These are phyloP conservation scores for Cubamyces sp. DNA, from an alignment of 768 basidiomycete genomes.

Conservation along the genomic window DNA sequence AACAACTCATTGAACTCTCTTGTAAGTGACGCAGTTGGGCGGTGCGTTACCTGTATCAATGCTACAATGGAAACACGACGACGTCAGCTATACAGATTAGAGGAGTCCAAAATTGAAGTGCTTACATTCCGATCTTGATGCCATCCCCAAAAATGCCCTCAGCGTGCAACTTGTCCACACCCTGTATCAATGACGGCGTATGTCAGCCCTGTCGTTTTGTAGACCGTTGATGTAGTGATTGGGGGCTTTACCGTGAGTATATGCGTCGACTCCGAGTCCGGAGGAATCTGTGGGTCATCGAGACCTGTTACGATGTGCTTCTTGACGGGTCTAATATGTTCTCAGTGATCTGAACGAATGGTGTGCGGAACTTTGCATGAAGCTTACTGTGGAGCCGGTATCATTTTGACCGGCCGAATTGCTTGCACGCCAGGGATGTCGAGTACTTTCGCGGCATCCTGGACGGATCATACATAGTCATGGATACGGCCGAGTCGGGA, in stretches of 20 bases:
- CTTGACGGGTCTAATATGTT: constrained; percentile 47
- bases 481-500: background rate
- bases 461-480: background rate
- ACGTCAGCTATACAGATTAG: background rate
- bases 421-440: constrained; percentile 56
- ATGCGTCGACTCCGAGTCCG: constrained; percentile 55
- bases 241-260: constrained; percentile 50
- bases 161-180: constrained; percentile 68
- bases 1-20: background rate
- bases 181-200: constrained; percentile 38
- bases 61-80: constrained; percentile 32
- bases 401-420: constrained; percentile 55
- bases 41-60: constrained; percentile 43
- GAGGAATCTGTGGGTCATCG: constrained; percentile 46
- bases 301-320: constrained; percentile 45
- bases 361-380: background rate
- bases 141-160: constrained; percentile 64
- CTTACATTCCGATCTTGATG: constrained; percentile 69
- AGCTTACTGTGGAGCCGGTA: constrained; percentile 47
- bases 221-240: background rate
- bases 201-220: background rate
- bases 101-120: background rate
- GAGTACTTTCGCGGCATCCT: constrained; percentile 54
- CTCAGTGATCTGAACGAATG: background rate
- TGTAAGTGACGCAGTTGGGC: background rate